These are phyloP conservation scores for Phialocephala subalpina DNA, from an alignment of 2,329 filamentous ascomycete genomes.

Conservation along the genomic window DNA sequence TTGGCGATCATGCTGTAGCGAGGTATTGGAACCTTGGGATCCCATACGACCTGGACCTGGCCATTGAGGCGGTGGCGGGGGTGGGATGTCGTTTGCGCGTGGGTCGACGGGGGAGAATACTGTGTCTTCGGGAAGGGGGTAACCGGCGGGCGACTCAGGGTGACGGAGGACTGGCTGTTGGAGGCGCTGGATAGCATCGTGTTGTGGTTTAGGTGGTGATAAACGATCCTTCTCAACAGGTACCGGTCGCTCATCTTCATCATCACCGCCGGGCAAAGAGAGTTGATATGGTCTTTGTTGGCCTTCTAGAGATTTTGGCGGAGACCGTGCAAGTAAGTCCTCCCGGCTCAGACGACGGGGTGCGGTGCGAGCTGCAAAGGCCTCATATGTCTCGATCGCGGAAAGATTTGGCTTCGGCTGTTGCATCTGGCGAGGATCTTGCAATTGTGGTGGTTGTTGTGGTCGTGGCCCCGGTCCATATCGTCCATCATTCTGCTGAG, in stretches of 20 bases:
- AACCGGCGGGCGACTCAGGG: constrained; percentile 37
- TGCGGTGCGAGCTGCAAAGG: constrained; percentile 16
- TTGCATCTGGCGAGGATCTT: constrained; percentile 4
- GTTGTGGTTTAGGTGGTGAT: constrained; percentile 10
- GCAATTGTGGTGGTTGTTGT: neutral
- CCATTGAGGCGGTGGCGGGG: constrained; percentile 37
- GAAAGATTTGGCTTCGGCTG: constrained; percentile 11
- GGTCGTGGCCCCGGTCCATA: neutral
- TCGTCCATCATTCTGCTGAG: constrained; percentile 5
- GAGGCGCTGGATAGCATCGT: constrained; percentile 29
- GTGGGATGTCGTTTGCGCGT: constrained; percentile 29
- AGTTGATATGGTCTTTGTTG: constrained; percentile 45
- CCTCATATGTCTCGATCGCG: constrained; percentile 15
- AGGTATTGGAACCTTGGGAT: constrained; percentile 1
- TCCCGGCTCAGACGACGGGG: constrained; percentile 34
- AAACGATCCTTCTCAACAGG: constrained; percentile 25
- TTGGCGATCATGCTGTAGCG: constrained; percentile 15
- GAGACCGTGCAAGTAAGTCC: constrained; percentile 42
- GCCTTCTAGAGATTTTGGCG: constrained; percentile 35
- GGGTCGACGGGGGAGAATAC: constrained; percentile 38
- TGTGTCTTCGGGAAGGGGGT: constrained; percentile 36
- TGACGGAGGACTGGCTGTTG: constrained; percentile 36
- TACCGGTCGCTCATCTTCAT: constrained; percentile 16
- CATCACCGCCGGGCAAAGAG: constrained; percentile 36
- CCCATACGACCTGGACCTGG: constrained; percentile 16